Conservation (phyloP, 139 green algal genomes). For the Closterium sp. region DNA sequence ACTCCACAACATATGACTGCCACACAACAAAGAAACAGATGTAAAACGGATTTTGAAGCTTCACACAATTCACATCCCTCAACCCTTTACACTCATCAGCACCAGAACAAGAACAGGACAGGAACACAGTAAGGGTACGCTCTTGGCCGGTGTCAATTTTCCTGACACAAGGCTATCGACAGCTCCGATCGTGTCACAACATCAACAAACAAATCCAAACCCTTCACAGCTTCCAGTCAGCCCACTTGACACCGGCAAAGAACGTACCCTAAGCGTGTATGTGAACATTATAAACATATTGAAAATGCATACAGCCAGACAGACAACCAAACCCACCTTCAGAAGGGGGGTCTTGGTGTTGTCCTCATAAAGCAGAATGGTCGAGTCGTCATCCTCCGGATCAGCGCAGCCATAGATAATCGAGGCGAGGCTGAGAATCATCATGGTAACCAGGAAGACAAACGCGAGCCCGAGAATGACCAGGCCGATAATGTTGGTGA, state of each 20-base stretch:
- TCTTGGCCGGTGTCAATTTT: too few species aligned
- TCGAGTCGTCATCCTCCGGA: neutral
- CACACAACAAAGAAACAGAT: neutral
- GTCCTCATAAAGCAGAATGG: neutral
- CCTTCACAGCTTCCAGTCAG: too few species aligned
- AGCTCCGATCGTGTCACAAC: too few species aligned
- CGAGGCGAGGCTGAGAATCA: neutral
- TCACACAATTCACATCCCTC: neutral
- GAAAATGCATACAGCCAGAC: too few species aligned
- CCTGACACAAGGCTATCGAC: too few species aligned
- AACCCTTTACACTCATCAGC: neutral
- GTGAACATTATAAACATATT: too few species aligned
- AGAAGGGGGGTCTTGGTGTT: neutral
- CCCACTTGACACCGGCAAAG: too few species aligned
- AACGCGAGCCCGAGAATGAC: neutral
- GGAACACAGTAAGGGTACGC: neutral
- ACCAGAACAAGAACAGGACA: neutral
- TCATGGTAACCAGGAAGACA: neutral
- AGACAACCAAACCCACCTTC: neutral
- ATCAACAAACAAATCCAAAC: too few species aligned
- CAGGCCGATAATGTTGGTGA: neutral
- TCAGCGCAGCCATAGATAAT: neutral
- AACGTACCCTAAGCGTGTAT: too few species aligned
- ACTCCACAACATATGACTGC: neutral
- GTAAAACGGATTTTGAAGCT: neutral